Percentiles rank a stretch among this genome's conserved stretches.
Conservation (phyloP, 2,329 filamentous ascomycete species). For the Ceratocystis colombiana region DNA sequence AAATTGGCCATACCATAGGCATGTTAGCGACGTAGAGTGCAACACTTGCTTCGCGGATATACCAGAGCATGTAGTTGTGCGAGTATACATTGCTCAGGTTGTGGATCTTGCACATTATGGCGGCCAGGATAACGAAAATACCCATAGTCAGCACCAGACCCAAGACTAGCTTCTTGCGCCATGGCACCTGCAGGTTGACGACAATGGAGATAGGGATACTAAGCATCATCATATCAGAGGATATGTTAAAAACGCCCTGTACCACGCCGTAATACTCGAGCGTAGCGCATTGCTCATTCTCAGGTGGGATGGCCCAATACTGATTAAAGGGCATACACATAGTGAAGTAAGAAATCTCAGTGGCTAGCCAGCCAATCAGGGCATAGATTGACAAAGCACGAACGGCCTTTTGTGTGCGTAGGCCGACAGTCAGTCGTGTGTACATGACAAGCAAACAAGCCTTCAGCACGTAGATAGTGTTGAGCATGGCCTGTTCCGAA, state of each 20-base stretch:
- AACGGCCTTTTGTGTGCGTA: conserved; percentile 40
- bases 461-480: conserved; percentile 49
- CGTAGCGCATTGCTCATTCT: conserved; percentile 46
- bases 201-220: conserved; percentile 47
- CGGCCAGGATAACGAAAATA: conserved; percentile 41
- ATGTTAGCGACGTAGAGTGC: conserved; percentile 39
- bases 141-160: conserved; percentile 39
- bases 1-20: conserved; percentile 37
- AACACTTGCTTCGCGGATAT: conserved; percentile 39
- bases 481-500: conserved; percentile 52
- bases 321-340: conserved; percentile 47
- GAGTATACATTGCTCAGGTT: conserved; percentile 36
- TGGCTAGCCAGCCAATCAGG: conserved; percentile 39
- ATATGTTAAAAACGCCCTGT: conserved; percentile 50
- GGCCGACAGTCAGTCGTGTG: conserved; percentile 34
- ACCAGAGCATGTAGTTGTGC: conserved; percentile 37
- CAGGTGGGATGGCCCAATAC: conserved; percentile 48
- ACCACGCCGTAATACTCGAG: conserved; percentile 48
- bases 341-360: conserved; percentile 41
- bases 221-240: conserved; percentile 51
- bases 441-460: conserved; percentile 47
- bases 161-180: conserved; percentile 45
- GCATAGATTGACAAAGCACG: conserved; percentile 42
- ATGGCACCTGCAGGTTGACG: conserved; percentile 39
- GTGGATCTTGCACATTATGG: conserved; percentile 40